phyloP scores from a whole-genome alignment of 2,329 filamentous ascomycete genomes.

The Xylaria sp. region DNA sequence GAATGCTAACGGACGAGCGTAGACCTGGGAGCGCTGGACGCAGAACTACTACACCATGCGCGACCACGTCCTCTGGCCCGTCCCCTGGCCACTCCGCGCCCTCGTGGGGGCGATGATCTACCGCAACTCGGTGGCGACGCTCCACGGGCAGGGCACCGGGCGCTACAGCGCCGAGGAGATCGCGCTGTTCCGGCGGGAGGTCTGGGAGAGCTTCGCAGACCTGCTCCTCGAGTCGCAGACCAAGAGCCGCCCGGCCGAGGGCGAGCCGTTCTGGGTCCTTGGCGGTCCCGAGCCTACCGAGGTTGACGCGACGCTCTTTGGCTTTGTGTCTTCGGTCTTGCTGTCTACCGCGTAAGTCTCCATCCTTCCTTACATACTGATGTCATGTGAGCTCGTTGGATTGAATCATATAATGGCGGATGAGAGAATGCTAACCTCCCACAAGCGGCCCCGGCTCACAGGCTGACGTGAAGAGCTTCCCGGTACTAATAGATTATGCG shows the following conservation, averaged over 20 bases:
- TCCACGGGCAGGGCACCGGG: conserved; percentile 67
- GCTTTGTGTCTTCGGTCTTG: conserved; percentile 65
- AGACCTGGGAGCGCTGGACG: conserved; percentile 66
- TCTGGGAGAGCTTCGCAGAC: conserved; percentile 64
- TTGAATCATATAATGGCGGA: neutral
- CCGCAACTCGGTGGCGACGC: conserved; percentile 54
- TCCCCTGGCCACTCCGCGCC: conserved; percentile 64
- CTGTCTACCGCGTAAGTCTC: conserved; percentile 64
- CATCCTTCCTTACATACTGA: no score
- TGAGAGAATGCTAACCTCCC: conserved; percentile 32
- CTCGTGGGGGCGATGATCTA: conserved; percentile 63
- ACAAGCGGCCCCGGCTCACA: conserved; percentile 60
- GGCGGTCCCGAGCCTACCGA: conserved; percentile 66
- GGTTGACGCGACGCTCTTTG: conserved; percentile 67
- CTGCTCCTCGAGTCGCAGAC: conserved; percentile 54
- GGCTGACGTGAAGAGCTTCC: conserved; percentile 58
- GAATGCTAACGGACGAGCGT: neutral
- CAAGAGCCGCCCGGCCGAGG: conserved; percentile 20
- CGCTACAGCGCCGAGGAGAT: conserved; percentile 64
- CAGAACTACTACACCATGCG: conserved; percentile 71
- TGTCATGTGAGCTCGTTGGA: no score
- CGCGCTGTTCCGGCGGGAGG: conserved; percentile 56
- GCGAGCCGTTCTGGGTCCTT: conserved; percentile 66
- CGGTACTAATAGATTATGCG: conserved; percentile 66
- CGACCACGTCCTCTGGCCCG: conserved; percentile 57